A percentile compares a stretch with the other conserved stretches of the same genome.
Conservation (phyloP, 257 asterid species). For the Nicotiana undulata region DNA sequence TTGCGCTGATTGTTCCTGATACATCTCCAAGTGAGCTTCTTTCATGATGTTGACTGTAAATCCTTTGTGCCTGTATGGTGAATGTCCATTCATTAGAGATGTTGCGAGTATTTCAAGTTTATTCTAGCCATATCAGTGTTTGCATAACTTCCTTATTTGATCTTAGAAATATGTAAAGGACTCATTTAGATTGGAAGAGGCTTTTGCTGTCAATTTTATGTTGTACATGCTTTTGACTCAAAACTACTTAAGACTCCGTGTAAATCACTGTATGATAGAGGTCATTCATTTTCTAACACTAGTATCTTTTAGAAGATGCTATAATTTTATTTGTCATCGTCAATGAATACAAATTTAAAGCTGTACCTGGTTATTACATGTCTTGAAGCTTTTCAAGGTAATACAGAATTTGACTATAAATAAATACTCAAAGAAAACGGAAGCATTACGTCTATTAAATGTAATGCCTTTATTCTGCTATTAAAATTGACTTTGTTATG, state of each 20-base stretch:
- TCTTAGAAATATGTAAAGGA: background rate
- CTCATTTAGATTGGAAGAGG: background rate
- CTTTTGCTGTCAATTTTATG: background rate
- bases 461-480: background rate
- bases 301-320: background rate
- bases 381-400: background rate
- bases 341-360: background rate
- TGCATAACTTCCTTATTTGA: background rate
- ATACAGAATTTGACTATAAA: background rate
- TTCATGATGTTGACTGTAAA: background rate
- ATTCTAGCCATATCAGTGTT: background rate
- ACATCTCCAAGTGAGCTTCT: conserved; percentile 82
- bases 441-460: background rate
- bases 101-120: background rate
- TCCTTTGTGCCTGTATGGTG: background rate
- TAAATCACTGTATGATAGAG: background rate
- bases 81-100: background rate
- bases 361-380: background rate
- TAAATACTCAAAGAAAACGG: background rate
- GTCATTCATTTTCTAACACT: background rate
- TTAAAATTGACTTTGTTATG: background rate
- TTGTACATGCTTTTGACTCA: background rate
- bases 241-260: background rate
- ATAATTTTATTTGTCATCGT: background rate
- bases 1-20: conserved; percentile 69